A percentile compares a stretch with the other conserved stretches of the same genome.
phyloP scores from a whole-genome alignment of 352 stramenopile genomes.

The Pythium brassicae region DNA sequence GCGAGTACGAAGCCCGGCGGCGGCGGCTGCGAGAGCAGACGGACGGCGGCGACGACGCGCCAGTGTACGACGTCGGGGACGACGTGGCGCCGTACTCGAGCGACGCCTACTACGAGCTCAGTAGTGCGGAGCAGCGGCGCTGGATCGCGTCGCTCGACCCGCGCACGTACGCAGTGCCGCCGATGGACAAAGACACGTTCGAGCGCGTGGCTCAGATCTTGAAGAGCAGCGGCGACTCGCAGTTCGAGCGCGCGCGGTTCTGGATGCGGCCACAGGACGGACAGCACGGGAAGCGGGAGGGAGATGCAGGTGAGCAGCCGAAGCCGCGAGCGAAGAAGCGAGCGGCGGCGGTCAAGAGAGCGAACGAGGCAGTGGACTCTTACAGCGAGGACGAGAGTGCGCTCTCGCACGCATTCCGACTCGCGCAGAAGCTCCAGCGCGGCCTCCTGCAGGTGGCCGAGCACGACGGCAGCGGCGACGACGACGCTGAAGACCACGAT shows the following conservation, averaged over 20 bases:
- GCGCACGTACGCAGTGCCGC: background rate
- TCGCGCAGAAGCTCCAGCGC: too few species aligned
- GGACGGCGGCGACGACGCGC: background rate
- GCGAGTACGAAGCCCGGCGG: background rate
- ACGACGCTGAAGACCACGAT: too few species aligned
- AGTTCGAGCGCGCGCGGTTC: background rate
- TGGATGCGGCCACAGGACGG: background rate
- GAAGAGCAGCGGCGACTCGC: background rate
- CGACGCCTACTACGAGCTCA: conserved; percentile 1
- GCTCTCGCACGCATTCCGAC: too few species aligned
- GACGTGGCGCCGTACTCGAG: conserved; percentile 1
- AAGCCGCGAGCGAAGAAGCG: too few species aligned
- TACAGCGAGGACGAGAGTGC: too few species aligned
- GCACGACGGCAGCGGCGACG: too few species aligned
- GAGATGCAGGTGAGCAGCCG: too few species aligned
- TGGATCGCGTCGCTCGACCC: conserved; percentile 6
- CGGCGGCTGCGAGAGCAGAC: background rate
- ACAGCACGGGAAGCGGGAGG: background rate
- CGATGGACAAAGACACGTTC: background rate
- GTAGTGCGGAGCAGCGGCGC: background rate
- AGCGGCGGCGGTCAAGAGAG: too few species aligned
- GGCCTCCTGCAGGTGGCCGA: too few species aligned
- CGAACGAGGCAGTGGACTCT: too few species aligned
- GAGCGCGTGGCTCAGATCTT: background rate
- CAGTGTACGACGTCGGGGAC: background rate